Evolutionary conservation across 257 asterid species (phyloP).

Genomic region (Hygrophila difformis): DNA sequence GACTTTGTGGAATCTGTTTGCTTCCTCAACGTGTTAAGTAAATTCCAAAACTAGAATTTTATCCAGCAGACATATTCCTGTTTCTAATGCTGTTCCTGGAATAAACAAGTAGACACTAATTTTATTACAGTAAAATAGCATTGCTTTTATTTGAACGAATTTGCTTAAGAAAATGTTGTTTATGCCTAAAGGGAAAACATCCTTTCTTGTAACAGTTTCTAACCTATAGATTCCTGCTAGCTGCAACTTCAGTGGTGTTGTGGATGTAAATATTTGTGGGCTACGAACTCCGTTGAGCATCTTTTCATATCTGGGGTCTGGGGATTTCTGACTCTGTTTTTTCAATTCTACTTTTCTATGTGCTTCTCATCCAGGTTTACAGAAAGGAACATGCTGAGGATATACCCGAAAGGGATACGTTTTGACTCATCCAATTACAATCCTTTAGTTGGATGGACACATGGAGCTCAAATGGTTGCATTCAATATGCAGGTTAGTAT

Average conservation of each 20-base stretch:
- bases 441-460: slow-evolving; percentile 85
- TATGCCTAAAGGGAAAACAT: no score
- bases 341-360: slow-evolving; percentile 6
- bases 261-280: no score
- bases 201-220: no score
- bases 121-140: no score
- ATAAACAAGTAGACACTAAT: no score
- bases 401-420: slow-evolving; percentile 86
- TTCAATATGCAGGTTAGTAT: slow-evolving; percentile 84
- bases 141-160: not conserved
- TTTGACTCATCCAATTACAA: slow-evolving; percentile 85
- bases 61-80: no score
- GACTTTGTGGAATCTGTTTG: slow-evolving; percentile 4
- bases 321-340: slow-evolving; percentile 1
- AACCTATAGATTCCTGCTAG: no score
- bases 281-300: no score
- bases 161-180: slow-evolving; percentile 8
- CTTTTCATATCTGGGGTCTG: no score
- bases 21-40: not conserved
- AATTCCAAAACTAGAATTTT: slow-evolving; percentile 1
- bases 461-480: slow-evolving; percentile 98
- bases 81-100: no score
- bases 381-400: slow-evolving; percentile 62
- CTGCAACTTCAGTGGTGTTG: no score
- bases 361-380: slow-evolving; percentile 51